Conservation (phyloP, 106 monocot species). For the Dioscorea zingiberensis region DNA sequence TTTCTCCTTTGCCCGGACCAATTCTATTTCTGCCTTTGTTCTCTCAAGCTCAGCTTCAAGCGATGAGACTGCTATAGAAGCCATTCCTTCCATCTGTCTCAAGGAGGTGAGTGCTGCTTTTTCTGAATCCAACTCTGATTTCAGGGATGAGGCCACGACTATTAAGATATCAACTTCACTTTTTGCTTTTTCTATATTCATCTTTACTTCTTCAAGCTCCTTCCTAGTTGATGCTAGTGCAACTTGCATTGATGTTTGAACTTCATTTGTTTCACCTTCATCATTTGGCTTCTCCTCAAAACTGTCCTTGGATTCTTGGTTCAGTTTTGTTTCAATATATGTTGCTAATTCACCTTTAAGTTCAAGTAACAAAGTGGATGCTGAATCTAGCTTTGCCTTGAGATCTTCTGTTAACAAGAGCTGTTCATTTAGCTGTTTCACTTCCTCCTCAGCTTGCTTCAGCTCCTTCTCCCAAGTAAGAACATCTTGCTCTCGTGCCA, state of each 20-base stretch:
- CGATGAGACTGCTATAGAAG: conserved; percentile 40
- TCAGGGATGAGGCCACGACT: conserved; percentile 31
- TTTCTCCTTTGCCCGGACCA: conserved; percentile 28
- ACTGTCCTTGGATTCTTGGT: conserved; percentile 14
- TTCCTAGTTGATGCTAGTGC: conserved; percentile 8
- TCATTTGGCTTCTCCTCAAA: conserved; percentile 6
- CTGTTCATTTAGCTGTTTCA: conserved; percentile 21
- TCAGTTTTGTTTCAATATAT: conserved; percentile 27
- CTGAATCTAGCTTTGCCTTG: conserved; percentile 29
- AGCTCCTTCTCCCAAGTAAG: conserved; percentile 23
- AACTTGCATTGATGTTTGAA: conserved; percentile 1
- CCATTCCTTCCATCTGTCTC: conserved; percentile 34
- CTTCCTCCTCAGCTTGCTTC: conserved; percentile 30
- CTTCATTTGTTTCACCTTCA: not conserved
- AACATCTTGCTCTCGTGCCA: conserved; percentile 28
- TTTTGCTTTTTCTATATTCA: conserved; percentile 32
- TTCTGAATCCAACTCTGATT: conserved; percentile 38
- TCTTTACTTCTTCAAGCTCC: conserved; percentile 41
- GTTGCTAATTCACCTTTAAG: conserved; percentile 35
- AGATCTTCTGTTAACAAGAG: conserved; percentile 22
- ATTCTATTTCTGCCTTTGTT: conserved; percentile 28
- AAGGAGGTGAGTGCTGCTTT: conserved; percentile 17
- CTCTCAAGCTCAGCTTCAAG: conserved; percentile 46
- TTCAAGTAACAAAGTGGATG: conserved; percentile 19
- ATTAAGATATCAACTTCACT: conserved; percentile 22